These are phyloP conservation scores for Henckelia pumila DNA, from an alignment of 257 asterid species.

Conservation along the genomic window DNA sequence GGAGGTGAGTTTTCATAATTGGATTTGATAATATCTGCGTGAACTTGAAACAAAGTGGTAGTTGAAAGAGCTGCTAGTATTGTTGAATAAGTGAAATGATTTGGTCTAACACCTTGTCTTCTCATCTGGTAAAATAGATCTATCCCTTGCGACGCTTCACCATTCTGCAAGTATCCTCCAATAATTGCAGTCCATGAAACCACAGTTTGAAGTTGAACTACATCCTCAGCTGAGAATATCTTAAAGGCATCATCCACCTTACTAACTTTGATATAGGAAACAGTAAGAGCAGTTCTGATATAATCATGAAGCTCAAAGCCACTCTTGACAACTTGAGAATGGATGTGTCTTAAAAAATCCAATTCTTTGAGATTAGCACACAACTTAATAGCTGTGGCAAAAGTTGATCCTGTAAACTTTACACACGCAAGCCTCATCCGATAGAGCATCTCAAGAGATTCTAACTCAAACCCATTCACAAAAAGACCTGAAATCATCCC, in stretches of 20 bases:
- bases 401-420: slow-evolving; percentile 50
- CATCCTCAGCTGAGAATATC: slow-evolving; percentile 44
- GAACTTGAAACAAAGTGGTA: slow-evolving; percentile 59
- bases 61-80: slow-evolving; percentile 59
- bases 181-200: slow-evolving; percentile 93
- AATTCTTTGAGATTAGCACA: slow-evolving; percentile 62
- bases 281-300: slow-evolving; percentile 65
- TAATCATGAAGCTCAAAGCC: slow-evolving; percentile 54
- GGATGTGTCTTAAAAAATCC: slow-evolving; percentile 67
- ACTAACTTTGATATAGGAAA: slow-evolving; percentile 61
- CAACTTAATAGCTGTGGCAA: slow-evolving; percentile 54
- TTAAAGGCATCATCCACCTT: slow-evolving; percentile 72
- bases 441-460: slow-evolving; percentile 61
- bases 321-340: slow-evolving; percentile 48
- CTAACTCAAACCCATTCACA: slow-evolving; percentile 53
- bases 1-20: slow-evolving; percentile 55
- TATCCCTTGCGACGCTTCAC: slow-evolving; percentile 46
- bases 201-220: slow-evolving; percentile 55
- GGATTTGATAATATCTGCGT: slow-evolving; percentile 68
- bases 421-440: slow-evolving; percentile 67
- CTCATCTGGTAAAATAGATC: slow-evolving; percentile 68
- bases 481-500: slow-evolving; percentile 86
- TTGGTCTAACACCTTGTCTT: slow-evolving; percentile 56
- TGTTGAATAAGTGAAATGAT: slow-evolving; percentile 79
- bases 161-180: slow-evolving; percentile 71